phyloP scores from a whole-genome alignment of 2,329 filamentous ascomycete species.

The Aspergillus sclerotialis region DNA sequence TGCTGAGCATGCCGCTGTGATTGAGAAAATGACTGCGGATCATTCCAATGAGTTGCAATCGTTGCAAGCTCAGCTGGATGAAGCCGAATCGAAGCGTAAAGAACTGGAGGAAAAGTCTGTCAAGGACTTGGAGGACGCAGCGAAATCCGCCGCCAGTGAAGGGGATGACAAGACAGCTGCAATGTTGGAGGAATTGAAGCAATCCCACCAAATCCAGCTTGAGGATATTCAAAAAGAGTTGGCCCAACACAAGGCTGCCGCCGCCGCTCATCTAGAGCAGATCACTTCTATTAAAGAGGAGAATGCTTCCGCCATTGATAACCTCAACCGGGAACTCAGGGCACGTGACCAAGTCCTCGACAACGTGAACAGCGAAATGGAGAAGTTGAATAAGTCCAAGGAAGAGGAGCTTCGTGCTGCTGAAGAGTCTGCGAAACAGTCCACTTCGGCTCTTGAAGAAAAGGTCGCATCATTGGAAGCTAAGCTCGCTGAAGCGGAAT shows the following conservation, averaged over 20 bases:
- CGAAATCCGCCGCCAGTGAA: conserved; percentile 26
- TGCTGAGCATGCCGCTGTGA: conserved; percentile 25
- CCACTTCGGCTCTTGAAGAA: conserved; percentile 23
- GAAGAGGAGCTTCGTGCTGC: conserved; percentile 28
- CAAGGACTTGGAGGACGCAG: conserved; percentile 33
- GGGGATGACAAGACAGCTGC: conserved; percentile 28
- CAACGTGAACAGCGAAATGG: conserved; percentile 32
- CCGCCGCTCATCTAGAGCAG: conserved; percentile 21
- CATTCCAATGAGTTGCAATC: conserved; percentile 28
- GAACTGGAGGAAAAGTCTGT: conserved; percentile 30
- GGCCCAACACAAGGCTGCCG: conserved; percentile 24
- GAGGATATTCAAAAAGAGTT: conserved; percentile 30
- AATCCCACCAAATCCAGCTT: conserved; percentile 27
- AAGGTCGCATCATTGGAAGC: conserved; percentile 29
- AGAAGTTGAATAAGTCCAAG: conserved; percentile 28
- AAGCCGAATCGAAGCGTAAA: conserved; percentile 29
- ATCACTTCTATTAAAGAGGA: conserved; percentile 25
- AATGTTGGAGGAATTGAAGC: conserved; percentile 32
- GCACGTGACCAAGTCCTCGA: conserved; percentile 31
- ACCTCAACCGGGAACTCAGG: conserved; percentile 26
- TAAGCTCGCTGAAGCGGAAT: conserved; percentile 27
- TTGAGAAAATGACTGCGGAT: conserved; percentile 23
- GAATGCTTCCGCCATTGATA: conserved; percentile 24
- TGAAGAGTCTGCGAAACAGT: conserved; percentile 24
- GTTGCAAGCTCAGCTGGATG: conserved; percentile 26